Evolutionary conservation across 1,284 basidiomycete species (phyloP), one percentile per base, ranked within the genome.

Genomic region (Sporisorium scitamineum): DNA sequence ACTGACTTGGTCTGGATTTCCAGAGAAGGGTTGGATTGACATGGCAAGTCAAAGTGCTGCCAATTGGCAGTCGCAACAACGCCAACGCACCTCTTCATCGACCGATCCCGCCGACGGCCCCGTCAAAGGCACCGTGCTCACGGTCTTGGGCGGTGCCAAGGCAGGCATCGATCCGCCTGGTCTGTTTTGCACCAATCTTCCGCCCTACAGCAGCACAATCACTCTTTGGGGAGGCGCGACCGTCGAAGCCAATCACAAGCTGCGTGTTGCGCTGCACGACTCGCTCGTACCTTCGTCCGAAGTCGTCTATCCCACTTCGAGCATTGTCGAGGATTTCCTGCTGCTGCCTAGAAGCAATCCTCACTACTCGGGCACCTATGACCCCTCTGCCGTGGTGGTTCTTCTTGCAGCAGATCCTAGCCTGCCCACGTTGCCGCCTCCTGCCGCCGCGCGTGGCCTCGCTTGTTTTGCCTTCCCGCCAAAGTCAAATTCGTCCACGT

Each of bases 301-400:
- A 3, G 89, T 89, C 62, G 89, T 90, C 59, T 94, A 93, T 77
- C 86, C 88, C 8, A 76, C 81, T 5, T 51, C 63, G 2, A 63
- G 71, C 41, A 45, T 64, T 11, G 80, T 82, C 20, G 80, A 95
- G 79, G 94, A 96, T 81, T 94, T 93, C 82, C 84, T 93, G 13
- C 88, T 95, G 22, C 84, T 94, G 18, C 92, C 94, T 0, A 88
- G 89, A 53, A 87, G 88, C 29, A 92, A 85, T 67, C 93, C 94
- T 1, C 92, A 94, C 84, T 92, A 91, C 82, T 86, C 88, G 45
- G 89, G 91, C 11, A 86, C 88, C 11, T 91, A 89, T 83, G 93
- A 95, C 83, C 91, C 94, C 0, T 87, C 89, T 48, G 88, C 90
- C 2, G 90, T 96, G 44, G 79, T 89, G 64, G 84, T 88, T 61